Evolutionary conservation across 2,329 filamentous ascomycete genomes (phyloP), one percentile per base, ranked within the genome.

Genomic region (Epichloe scottii): DNA sequence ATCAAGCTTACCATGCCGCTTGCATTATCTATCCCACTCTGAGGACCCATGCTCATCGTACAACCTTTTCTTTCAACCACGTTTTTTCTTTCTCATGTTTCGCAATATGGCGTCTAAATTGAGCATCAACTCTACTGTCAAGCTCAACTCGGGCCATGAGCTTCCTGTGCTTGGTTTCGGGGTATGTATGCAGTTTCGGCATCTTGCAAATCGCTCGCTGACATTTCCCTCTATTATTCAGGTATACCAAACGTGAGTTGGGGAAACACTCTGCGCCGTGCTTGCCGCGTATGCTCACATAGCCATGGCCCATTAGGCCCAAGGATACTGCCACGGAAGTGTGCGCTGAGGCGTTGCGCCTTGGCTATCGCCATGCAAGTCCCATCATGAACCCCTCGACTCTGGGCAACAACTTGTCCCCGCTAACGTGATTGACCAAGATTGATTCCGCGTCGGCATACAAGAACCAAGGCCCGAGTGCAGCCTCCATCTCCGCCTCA

Each of bases 381-480:
- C 21, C n/a, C 6, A 2, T 8, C n/a, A 8, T 19, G 17, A 2
- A 5, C 34, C 23, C 23, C 23, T 34, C 11, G 12, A 7, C 26
- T 30, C 26, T 30, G 26, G 26, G 26, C 3, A 30, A 30, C 26
- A 30, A 11, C 26, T 11, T 11, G 26, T 10, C 26, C 26, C 8
- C 26, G 8, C 26, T 30, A 11, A 30, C 26, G 26, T 30, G 26
- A 30, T 30, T 30, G 26, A 30, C 12, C 6, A 48, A 76, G 73
- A 71, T 79, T 56, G 76, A 79, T 63, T 77, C 74, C 11, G 76
- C 76, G 2, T 71, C 72, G 6, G 66, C 62, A 8, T 79, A 79
- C 61, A 61, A 60, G 40, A 79, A 79, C 59, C 75, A 79, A 56
- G 71, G 67, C 11, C 68, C 67, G 10, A 71, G 69, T 49, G 75